These are phyloP conservation scores for Lyophyllum semitale DNA, from an alignment of 768 basidiomycete species.

Conservation along the genomic window DNA sequence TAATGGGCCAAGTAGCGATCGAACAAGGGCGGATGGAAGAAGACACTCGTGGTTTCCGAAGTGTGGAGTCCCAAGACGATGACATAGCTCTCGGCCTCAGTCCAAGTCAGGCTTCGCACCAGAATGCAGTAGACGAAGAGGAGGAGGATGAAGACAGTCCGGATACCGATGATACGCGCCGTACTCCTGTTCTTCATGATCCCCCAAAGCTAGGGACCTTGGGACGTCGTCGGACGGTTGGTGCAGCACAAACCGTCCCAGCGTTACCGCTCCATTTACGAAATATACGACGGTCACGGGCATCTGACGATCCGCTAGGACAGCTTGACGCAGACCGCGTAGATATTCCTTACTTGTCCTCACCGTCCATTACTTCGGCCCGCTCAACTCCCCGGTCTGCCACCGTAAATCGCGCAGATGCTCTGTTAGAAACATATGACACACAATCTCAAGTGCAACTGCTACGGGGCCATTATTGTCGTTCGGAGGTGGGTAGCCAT, in stretches of 20 bases:
- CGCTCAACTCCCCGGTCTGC: constrained; percentile 47
- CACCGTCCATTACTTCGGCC: constrained; percentile 62
- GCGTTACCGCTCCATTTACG: constrained; percentile 66
- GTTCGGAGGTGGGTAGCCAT: constrained; percentile 67
- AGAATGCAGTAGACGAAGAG: constrained; percentile 35
- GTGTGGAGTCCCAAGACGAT: constrained; percentile 49
- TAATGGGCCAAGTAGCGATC: constrained; percentile 81
- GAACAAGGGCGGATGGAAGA: constrained; percentile 86
- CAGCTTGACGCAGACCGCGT: constrained; percentile 54
- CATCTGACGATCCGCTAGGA: constrained; percentile 76
- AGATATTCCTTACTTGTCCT: constrained; percentile 63
- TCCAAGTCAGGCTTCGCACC: constrained; percentile 19
- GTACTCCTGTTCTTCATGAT: constrained; percentile 13
- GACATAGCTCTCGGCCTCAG: constrained; percentile 33
- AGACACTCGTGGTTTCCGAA: constrained; percentile 48
- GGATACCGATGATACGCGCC: constrained; percentile 29
- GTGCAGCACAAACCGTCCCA: constrained; percentile 74
- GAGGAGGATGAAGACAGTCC: constrained; percentile 45
- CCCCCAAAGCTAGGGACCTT: constrained; percentile 22
- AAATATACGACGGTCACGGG: constrained; percentile 49
- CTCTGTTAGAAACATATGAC: constrained; percentile 70
- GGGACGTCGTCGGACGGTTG: constrained; percentile 49
- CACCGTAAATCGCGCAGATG: constrained; percentile 48
- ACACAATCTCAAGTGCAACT: constrained; percentile 66
- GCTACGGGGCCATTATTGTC: constrained; percentile 83